Evolutionary conservation across 257 asterid species (phyloP).

Genomic region (Nicotiana attenuata): DNA sequence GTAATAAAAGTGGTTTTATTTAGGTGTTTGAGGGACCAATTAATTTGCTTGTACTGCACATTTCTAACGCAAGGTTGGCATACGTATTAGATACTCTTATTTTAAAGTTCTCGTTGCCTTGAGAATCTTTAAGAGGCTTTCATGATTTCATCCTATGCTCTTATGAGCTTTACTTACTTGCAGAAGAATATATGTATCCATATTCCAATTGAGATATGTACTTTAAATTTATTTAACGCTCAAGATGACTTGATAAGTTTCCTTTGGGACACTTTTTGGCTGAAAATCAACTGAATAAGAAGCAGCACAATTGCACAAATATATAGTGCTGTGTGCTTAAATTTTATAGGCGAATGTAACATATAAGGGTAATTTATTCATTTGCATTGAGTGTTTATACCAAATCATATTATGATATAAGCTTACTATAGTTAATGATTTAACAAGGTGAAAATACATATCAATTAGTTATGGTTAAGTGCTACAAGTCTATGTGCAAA

Average conservation of each 20-base stretch:
- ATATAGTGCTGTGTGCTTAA: no score
- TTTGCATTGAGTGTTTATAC: no score
- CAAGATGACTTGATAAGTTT: background rate
- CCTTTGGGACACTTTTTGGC: background rate
- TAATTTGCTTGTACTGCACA: constrained; percentile 18
- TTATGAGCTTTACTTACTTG: constrained; percentile 15
- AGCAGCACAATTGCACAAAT: no score
- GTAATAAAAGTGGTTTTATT: constrained; percentile 3
- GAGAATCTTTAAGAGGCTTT: constrained; percentile 9
- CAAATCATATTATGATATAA: no score
- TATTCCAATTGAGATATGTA: background rate
- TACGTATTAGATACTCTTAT: background rate
- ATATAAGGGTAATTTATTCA: no score
- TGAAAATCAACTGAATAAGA: no score
- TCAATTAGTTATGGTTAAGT: no score
- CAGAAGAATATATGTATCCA: constrained; percentile 11
- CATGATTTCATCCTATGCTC: constrained; percentile 14
- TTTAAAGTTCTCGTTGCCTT: constrained; percentile 15
- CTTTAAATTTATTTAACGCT: background rate
- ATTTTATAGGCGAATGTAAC: background rate
- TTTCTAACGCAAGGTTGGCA: constrained; percentile 9
- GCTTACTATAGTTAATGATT: no score
- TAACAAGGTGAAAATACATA: no score
- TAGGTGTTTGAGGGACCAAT: constrained; percentile 9
- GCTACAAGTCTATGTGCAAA: no score